These are phyloP conservation scores for Umbilicaria muhlenbergii DNA, from an alignment of 495 filamentous ascomycete genomes.

Conservation along the genomic window DNA sequence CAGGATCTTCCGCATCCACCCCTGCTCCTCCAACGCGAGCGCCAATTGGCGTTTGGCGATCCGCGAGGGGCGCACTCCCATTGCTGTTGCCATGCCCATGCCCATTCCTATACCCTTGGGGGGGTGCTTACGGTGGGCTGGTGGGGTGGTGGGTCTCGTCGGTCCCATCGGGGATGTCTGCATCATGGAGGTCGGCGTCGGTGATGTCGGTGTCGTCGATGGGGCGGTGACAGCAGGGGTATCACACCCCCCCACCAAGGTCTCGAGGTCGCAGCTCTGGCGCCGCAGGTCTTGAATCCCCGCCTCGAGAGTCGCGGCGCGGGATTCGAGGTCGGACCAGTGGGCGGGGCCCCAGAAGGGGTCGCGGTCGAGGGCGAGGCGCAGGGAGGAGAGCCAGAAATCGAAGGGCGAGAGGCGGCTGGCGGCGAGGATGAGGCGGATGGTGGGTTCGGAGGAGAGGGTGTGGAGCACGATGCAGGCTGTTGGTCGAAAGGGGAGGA, in stretches of 20 bases:
- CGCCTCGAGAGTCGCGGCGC: constrained; percentile 31
- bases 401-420: constrained; percentile 50
- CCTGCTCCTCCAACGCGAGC: background rate
- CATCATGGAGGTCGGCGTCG: too few relatives aligned
- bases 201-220: background rate
- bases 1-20: constrained; percentile 8
- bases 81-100: too few relatives aligned
- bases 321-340: constrained; percentile 38
- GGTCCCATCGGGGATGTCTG: too few relatives aligned
- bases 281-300: constrained; percentile 37
- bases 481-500: constrained; percentile 1
- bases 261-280: constrained; percentile 34
- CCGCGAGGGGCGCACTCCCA: too few relatives aligned
- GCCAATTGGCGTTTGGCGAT: background rate
- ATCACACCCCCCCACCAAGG: too few relatives aligned
- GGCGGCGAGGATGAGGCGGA: constrained; percentile 41
- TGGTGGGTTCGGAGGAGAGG: constrained; percentile 40
- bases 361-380: constrained; percentile 35
- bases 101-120: too few relatives aligned
- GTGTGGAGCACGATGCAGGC: constrained; percentile 38
- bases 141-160: too few relatives aligned
- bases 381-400: constrained; percentile 38
- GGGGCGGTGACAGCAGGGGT: too few relatives aligned
- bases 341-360: constrained; percentile 40
- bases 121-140: too few relatives aligned